phyloP scores from a whole-genome alignment of 2,329 filamentous ascomycete species.

The Botrytis tulipae region DNA sequence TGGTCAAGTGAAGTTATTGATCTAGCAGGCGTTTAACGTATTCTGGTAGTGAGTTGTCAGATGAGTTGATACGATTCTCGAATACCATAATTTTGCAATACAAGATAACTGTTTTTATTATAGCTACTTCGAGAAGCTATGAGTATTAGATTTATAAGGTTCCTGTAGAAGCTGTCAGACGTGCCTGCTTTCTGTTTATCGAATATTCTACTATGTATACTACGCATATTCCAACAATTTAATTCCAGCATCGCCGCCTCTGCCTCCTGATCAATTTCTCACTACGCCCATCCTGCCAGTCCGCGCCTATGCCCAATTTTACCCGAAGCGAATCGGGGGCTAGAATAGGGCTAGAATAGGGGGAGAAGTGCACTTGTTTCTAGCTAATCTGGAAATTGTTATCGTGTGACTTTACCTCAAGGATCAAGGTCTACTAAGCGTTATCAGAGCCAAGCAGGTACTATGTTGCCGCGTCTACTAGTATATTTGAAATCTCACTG shows the following conservation, averaged over 20 bases:
- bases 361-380: background rate
- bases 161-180: background rate
- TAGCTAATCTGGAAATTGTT: background rate
- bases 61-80: background rate
- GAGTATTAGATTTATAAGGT: background rate
- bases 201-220: background rate
- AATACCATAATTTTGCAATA: slow-evolving; percentile 6
- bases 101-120: background rate
- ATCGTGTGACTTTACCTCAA: background rate
- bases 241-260: background rate
- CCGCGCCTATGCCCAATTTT: background rate
- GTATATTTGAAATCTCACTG: background rate
- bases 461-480: background rate
- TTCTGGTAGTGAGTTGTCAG: background rate
- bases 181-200: background rate
- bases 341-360: background rate
- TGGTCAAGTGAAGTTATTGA: background rate
- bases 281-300: background rate
- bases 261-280: no score
- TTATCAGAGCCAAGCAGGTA: background rate
- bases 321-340: background rate
- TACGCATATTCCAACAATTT: background rate
- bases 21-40: background rate
- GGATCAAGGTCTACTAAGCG: background rate
- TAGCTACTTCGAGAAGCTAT: background rate